Conservation (phyloP, 148 eudicot genomes). For the Camellia granthamiana region DNA sequence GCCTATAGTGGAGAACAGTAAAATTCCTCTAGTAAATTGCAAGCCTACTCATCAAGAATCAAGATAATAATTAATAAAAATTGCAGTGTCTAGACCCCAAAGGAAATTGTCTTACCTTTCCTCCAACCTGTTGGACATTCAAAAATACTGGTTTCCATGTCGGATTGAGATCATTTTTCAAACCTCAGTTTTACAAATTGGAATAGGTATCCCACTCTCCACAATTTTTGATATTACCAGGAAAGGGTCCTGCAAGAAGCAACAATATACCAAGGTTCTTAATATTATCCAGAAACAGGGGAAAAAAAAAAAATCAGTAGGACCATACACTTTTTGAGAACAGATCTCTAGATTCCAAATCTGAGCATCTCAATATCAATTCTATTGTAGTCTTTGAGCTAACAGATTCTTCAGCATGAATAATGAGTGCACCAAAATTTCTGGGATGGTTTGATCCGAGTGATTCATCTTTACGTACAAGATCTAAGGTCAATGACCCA, state of each 20-base stretch:
- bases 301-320: slow-evolving; percentile 14
- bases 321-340: slow-evolving; percentile 87
- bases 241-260: slow-evolving; percentile 81
- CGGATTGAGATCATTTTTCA: slow-evolving; percentile 73
- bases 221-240: slow-evolving; percentile 70
- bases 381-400: slow-evolving; percentile 76
- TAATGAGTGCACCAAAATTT: slow-evolving; percentile 58
- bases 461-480: slow-evolving; percentile 45
- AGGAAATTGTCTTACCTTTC: slow-evolving; percentile 58
- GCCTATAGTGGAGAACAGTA: background rate
- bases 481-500: slow-evolving; percentile 57
- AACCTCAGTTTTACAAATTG: slow-evolving; percentile 91
- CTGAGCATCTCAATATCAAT: slow-evolving; percentile 75
- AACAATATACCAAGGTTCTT: slow-evolving; percentile 12
- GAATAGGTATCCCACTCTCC: slow-evolving; percentile 64
- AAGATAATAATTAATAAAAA: background rate
- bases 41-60: too few species aligned
- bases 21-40: background rate
- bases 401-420: slow-evolving; percentile 81
- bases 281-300: slow-evolving; percentile 8
- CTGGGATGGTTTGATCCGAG: slow-evolving; percentile 34
- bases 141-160: slow-evolving; percentile 73
- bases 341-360: slow-evolving; percentile 83
- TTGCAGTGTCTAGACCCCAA: slow-evolving; percentile 1
- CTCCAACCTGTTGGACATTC: slow-evolving; percentile 71